Conservation (phyloP, 129 eudicot species). For the Flaveria sonorensis region DNA sequence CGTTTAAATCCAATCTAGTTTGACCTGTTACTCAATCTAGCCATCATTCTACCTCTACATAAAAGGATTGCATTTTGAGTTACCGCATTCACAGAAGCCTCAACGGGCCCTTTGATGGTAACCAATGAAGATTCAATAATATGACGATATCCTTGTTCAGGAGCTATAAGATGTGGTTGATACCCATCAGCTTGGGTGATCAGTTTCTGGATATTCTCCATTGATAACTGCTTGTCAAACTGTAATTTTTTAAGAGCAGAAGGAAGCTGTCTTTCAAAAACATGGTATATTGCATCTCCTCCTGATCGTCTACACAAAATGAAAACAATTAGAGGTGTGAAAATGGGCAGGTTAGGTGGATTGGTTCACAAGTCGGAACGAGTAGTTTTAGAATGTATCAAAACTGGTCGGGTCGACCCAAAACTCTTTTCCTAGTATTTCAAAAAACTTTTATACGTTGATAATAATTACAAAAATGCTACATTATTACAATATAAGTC, state of each 20-base stretch:
- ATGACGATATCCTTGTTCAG: slow-evolving; percentile 56
- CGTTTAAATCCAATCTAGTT: not conserved
- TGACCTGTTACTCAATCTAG: not conserved
- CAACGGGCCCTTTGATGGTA: slow-evolving; percentile 51
- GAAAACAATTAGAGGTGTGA: not conserved
- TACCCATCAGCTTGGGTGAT: slow-evolving; percentile 48
- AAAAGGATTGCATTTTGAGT: not conserved
- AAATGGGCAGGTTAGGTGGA: too few species aligned
- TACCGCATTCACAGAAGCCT: slow-evolving; percentile 53
- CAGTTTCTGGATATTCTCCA: slow-evolving; percentile 42
- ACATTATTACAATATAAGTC: not conserved
- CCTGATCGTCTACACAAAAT: slow-evolving; percentile 62
- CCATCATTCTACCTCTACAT: not conserved
- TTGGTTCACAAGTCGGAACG: not conserved
- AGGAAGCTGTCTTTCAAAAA: slow-evolving; percentile 78
- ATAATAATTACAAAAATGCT: not conserved
- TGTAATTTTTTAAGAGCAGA: slow-evolving; percentile 67
- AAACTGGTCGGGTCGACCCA: not conserved
- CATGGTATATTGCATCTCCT: slow-evolving; percentile 78
- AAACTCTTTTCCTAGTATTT: not conserved
- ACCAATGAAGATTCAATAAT: slow-evolving; percentile 47
- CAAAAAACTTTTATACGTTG: not conserved
- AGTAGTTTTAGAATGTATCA: not conserved
- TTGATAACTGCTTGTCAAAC: slow-evolving; percentile 59
- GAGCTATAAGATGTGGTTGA: slow-evolving; percentile 49